Evolutionary conservation across 2,329 filamentous ascomycete genomes (phyloP).

Genomic region (Pezicula carpinea): DNA sequence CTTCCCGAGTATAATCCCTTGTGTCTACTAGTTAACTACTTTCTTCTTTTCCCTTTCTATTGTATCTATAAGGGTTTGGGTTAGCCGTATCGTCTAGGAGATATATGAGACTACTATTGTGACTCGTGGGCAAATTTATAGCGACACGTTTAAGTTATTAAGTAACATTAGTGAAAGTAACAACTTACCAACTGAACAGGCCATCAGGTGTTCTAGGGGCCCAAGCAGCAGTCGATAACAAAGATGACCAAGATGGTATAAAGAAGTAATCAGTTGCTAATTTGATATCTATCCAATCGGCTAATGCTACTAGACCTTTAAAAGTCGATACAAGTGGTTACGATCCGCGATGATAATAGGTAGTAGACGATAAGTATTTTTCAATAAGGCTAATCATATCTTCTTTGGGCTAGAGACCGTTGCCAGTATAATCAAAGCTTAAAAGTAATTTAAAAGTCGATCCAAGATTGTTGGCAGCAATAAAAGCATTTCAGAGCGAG

Average conservation of each 20-base stretch:
- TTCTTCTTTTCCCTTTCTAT: too few relatives aligned
- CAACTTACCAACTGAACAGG: conserved; percentile 27
- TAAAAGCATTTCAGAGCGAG: conserved; percentile 24
- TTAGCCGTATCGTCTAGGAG: too few relatives aligned
- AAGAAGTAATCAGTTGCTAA: conserved; percentile 27
- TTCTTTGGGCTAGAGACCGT: conserved; percentile 24
- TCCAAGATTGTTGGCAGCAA: conserved; percentile 25
- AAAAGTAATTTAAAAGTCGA: conserved; percentile 34
- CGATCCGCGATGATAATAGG: conserved; percentile 26
- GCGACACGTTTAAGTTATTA: too few relatives aligned
- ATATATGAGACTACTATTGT: too few relatives aligned
- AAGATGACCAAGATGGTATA: conserved; percentile 35
- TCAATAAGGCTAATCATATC: conserved; percentile 25
- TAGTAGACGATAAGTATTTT: conserved; percentile 17
- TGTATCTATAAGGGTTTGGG: too few relatives aligned
- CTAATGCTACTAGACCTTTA: conserved; percentile 35
- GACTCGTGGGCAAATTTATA: too few relatives aligned
- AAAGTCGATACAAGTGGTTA: conserved; percentile 44
- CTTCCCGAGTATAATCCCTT: too few relatives aligned
- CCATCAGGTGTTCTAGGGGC: conserved; percentile 20
- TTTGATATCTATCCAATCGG: conserved; percentile 38
- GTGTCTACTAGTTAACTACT: too few relatives aligned
- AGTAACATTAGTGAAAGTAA: background rate
- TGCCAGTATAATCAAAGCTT: conserved; percentile 36
- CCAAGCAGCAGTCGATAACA: background rate